Evolutionary conservation across 1,284 basidiomycete genomes (phyloP).

Genomic region (Cystobasidium sp.): DNA sequence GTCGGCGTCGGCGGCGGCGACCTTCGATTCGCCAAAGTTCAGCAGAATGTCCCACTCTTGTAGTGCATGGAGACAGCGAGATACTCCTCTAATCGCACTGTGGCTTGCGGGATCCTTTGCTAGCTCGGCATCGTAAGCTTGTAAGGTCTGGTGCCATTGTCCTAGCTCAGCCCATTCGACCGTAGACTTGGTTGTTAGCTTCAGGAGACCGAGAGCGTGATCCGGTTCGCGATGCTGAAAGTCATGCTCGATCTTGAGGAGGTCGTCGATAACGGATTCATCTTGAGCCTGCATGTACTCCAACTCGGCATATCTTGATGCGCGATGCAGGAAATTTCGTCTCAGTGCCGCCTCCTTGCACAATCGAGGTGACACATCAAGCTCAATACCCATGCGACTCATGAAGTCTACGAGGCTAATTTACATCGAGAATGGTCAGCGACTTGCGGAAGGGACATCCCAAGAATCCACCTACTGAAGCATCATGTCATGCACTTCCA

Average conservation of each 20-base stretch:
- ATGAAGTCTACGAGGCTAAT: constrained; percentile 38
- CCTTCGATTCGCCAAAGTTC: constrained; percentile 16
- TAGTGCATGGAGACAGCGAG: constrained; percentile 37
- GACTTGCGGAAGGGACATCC: neutral
- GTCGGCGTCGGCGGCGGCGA: neutral
- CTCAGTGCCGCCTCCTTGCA: constrained; percentile 35
- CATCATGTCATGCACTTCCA: constrained; percentile 39
- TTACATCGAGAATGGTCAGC: neutral
- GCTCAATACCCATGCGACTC: constrained; percentile 40
- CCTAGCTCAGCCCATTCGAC: constrained; percentile 40
- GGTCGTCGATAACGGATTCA: constrained; percentile 29
- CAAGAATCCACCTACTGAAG: constrained; percentile 18
- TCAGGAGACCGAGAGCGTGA: constrained; percentile 34
- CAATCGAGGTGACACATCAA: constrained; percentile 8
- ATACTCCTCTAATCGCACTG: constrained; percentile 14
- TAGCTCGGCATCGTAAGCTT: constrained; percentile 28
- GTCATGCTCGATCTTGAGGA: constrained; percentile 36
- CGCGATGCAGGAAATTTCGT: constrained; percentile 32
- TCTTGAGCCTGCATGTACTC: constrained; percentile 20
- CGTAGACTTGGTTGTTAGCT: constrained; percentile 8
- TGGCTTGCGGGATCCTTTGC: constrained; percentile 14
- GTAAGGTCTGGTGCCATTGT: constrained; percentile 24
- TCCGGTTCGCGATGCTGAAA: constrained; percentile 37
- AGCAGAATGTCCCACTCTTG: constrained; percentile 42
- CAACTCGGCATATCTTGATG: constrained; percentile 33